A percentile compares a stretch with the other conserved stretches of the same genome.
These are phyloP conservation scores for Allium cepa DNA, from an alignment of 106 monocot species.

Conservation along the genomic window DNA sequence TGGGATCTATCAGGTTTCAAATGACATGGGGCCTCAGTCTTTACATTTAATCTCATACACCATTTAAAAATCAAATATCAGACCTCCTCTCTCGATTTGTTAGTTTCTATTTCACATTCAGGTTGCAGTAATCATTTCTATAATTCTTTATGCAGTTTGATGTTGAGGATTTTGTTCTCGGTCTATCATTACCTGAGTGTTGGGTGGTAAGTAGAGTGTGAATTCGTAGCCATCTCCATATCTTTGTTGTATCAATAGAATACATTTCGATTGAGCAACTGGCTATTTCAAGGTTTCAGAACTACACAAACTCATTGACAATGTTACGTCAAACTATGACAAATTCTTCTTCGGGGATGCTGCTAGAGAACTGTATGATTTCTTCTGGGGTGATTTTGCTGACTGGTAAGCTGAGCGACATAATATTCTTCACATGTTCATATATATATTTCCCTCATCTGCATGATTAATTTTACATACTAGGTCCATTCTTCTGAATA, in stretches of 20 bases:
- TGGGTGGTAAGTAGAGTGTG: slow-evolving; percentile 75
- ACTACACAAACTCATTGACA: slow-evolving; percentile 93
- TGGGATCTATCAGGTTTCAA: too few relatives aligned
- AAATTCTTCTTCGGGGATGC: slow-evolving; percentile 97
- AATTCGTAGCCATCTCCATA: background rate
- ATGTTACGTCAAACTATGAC: slow-evolving; percentile 78
- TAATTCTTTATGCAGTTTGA: slow-evolving; percentile 54
- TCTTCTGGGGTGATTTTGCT: slow-evolving; percentile 98
- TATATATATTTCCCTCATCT: too few relatives aligned
- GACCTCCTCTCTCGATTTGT: background rate
- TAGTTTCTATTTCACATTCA: background rate
- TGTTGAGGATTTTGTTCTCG: slow-evolving; percentile 38
- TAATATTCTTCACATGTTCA: too few relatives aligned
- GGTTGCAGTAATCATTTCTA: slow-evolving; percentile 7
- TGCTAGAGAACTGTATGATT: slow-evolving; percentile 95
- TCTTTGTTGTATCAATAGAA: background rate
- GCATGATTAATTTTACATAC: too few relatives aligned
- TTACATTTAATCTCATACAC: too few relatives aligned
- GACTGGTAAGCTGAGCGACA: slow-evolving; percentile 49
- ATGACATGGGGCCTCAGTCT: too few relatives aligned
- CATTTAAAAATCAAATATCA: too few relatives aligned
- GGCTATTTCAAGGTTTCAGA: slow-evolving; percentile 56
- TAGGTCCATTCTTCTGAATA: too few relatives aligned
- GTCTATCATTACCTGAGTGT: slow-evolving; percentile 75
- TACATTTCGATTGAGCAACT: slow-evolving; percentile 8